phyloP scores from a whole-genome alignment of 208 protist species.

The Sergeia podlipaevii region DNA sequence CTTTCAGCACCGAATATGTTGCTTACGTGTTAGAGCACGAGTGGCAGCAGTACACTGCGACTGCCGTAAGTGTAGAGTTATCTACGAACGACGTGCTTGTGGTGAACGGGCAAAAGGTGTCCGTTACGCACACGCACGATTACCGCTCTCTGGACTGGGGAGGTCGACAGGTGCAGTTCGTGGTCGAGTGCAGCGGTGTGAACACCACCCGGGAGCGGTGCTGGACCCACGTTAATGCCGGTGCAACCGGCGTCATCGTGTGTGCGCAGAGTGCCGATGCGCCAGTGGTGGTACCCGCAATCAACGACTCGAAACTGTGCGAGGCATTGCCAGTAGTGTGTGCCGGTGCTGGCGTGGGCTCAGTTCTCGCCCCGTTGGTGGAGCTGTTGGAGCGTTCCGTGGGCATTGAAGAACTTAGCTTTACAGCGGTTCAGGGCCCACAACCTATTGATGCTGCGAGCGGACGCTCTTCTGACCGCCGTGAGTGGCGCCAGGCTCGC shows the following conservation, averaged over 20 bases:
- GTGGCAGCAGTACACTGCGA: conserved; percentile 70
- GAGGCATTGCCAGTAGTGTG: conserved; percentile 84
- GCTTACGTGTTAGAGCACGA: conserved; percentile 94
- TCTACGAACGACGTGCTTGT: conserved; percentile 52
- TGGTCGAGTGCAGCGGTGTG: conserved; percentile 98
- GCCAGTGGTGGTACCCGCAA: conserved; percentile 93
- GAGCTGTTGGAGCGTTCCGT: conserved; percentile 94
- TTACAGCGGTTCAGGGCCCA: conserved; percentile 98
- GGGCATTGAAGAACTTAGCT: conserved; percentile 94
- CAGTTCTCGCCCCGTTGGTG: conserved; percentile 97
- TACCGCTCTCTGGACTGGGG: conserved; percentile 92
- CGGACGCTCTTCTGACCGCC: conserved; percentile 88
- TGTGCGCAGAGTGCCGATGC: conserved; percentile 94
- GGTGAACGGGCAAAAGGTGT: conserved; percentile 40
- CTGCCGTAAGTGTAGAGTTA: conserved; percentile 21
- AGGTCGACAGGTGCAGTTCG: conserved; percentile 85
- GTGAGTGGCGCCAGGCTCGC: conserved; percentile 96
- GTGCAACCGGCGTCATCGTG: conserved; percentile 97
- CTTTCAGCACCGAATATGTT: conserved; percentile 93
- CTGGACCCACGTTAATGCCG: conserved; percentile 83
- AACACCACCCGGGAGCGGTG: conserved; percentile 90
- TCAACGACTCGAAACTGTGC: conserved; percentile 95
- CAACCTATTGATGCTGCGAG: conserved; percentile 95
- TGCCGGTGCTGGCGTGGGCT: conserved; percentile 98
- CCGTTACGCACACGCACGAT: conserved; percentile 53